Conservation (phyloP, 2,329 filamentous ascomycete species). For the Immersiporthe knoxdaviesiana region DNA sequence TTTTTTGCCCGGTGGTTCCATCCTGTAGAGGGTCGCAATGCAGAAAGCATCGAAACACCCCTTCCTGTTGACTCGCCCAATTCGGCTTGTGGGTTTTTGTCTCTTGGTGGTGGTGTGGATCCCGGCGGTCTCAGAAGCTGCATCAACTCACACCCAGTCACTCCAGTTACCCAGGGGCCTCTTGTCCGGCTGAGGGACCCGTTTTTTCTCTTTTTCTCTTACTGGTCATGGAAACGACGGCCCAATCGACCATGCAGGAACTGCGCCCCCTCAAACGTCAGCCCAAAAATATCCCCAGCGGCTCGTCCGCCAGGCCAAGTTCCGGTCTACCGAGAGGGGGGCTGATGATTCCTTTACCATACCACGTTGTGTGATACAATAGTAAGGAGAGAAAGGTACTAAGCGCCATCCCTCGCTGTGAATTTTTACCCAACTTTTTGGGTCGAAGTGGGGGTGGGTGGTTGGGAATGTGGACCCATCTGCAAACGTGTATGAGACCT, state of each 20-base stretch:
- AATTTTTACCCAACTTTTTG: not conserved
- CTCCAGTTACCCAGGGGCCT: not conserved
- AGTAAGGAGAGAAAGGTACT: not conserved
- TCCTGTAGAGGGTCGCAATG: slow-evolving; percentile 16
- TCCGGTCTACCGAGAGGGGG: not conserved
- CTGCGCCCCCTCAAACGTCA: slow-evolving; percentile 25
- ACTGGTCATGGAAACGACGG: slow-evolving; percentile 3
- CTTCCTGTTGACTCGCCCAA: not conserved
- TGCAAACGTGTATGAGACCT: slow-evolving; percentile 2
- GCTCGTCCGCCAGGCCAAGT: not conserved
- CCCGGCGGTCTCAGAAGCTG: slow-evolving; percentile 4
- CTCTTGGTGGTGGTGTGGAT: not conserved
- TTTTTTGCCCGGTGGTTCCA: slow-evolving; percentile 13
- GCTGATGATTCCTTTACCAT: not conserved
- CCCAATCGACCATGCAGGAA: slow-evolving; percentile 22
- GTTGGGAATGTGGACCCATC: not conserved
- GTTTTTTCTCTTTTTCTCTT: not conserved
- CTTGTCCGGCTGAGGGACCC: not conserved
- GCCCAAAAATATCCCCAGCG: slow-evolving; percentile 10
- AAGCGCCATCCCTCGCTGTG: slow-evolving; percentile 2
- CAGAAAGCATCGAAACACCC: not conserved
- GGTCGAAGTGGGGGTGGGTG: not conserved
- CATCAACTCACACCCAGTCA: not conserved
- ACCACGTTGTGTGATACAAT: not conserved
- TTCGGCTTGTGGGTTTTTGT: not conserved